A percentile compares a stretch with the other conserved stretches of the same genome.
Conservation (phyloP, 2,329 filamentous ascomycete species). For the Phialophora tarda region DNA sequence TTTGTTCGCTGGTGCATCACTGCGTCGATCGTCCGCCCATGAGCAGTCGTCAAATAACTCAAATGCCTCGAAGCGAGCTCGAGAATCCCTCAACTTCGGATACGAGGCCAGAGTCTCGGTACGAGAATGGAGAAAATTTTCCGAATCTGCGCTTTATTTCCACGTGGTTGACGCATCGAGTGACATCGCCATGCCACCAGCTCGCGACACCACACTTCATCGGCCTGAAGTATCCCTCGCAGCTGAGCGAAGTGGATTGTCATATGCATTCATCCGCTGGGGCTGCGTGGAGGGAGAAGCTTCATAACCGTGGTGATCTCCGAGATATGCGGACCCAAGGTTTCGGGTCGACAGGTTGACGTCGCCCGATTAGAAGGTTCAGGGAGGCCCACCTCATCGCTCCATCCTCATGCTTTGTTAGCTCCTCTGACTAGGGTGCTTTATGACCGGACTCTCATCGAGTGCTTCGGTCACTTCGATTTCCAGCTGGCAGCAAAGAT, state of each 20-base stretch:
- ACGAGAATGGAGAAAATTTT: neutral
- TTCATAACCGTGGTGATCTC: neutral
- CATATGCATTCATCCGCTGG: too few relatives aligned
- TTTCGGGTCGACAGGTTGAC: neutral
- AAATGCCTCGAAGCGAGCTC: slow-evolving; percentile 5
- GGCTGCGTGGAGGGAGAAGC: neutral
- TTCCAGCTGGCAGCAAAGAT: neutral
- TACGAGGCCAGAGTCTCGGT: neutral
- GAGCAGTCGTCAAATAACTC: neutral
- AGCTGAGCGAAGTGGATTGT: neutral
- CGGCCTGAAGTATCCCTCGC: neutral
- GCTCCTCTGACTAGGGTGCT: neutral
- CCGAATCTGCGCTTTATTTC: neutral
- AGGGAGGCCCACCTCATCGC: neutral
- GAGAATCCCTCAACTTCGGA: neutral
- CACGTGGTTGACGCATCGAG: slow-evolving; percentile 7
- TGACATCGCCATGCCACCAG: neutral
- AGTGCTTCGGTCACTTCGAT: neutral
- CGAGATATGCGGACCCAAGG: neutral
- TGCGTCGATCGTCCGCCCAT: neutral
- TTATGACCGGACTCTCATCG: neutral
- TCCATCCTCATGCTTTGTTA: neutral
- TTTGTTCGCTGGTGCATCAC: neutral
- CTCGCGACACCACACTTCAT: neutral
- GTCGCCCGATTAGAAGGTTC: neutral